phyloP scores from a whole-genome alignment of 139 green algal genomes.

The Tetradesmus lagerheimii region DNA sequence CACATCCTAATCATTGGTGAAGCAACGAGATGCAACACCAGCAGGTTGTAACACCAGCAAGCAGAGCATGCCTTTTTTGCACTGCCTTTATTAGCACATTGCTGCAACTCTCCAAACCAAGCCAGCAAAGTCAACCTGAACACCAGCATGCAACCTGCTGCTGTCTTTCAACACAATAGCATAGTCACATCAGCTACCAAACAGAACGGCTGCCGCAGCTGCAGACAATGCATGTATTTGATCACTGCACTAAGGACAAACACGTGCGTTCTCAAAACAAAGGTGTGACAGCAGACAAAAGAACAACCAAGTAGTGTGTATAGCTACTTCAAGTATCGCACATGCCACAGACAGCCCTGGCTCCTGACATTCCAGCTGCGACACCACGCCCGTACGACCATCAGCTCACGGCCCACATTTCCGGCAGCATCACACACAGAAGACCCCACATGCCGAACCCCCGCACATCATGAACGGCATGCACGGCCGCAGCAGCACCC shows the following conservation, averaged over 20 bases:
- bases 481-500: background rate
- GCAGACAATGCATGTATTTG: background rate
- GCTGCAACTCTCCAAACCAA: background rate
- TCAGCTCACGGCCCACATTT: background rate
- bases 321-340: background rate
- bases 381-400: slow-evolving; percentile 10
- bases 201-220: background rate
- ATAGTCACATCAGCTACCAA: no score
- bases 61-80: no score
- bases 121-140: background rate
- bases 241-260: background rate
- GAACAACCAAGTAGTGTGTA: background rate
- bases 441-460: background rate
- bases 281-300: no score
- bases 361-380: background rate
- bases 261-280: background rate
- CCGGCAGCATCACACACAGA: background rate
- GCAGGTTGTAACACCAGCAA: background rate
- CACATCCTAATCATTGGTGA: background rate
- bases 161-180: background rate
- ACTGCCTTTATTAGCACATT: background rate
- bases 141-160: background rate
- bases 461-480: background rate
- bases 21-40: background rate
- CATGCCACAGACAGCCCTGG: background rate